These are phyloP conservation scores for Diospyros kaki DNA, from an alignment of 148 eudicot species.

Conservation along the genomic window DNA sequence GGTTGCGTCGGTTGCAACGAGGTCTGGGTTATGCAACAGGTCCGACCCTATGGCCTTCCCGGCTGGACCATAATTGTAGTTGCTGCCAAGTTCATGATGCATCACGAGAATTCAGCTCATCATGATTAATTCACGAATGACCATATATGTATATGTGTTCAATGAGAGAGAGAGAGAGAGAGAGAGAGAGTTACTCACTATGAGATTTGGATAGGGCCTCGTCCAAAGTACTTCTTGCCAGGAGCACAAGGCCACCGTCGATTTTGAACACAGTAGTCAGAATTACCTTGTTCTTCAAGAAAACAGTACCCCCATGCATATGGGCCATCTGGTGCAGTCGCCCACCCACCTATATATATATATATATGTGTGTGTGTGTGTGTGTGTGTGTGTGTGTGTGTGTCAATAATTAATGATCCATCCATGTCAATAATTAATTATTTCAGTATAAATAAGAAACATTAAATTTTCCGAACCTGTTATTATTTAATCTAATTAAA, in stretches of 20 bases:
- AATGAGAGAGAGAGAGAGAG: background rate
- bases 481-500: too few relatives aligned
- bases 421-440: too few relatives aligned
- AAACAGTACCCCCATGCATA: constrained; percentile 62
- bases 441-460: too few relatives aligned
- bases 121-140: too few relatives aligned
- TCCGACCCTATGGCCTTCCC: constrained; percentile 15
- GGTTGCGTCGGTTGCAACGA: constrained; percentile 16
- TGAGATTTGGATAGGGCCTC: constrained; percentile 58
- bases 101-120: too few relatives aligned
- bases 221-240: constrained; percentile 42
- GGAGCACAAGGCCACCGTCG: constrained; percentile 43
- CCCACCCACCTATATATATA: constrained; percentile 43
- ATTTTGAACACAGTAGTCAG: constrained; percentile 19
- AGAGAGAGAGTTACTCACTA: constrained; percentile 24
- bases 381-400: too few relatives aligned
- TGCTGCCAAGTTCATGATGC: constrained; percentile 18
- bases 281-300: constrained; percentile 19
- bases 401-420: too few relatives aligned
- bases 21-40: constrained; percentile 21
- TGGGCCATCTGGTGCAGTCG: constrained; percentile 60
- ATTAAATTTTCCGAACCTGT: too few relatives aligned
- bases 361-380: background rate
- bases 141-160: too few relatives aligned
- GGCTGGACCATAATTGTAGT: constrained; percentile 36